Percentiles rank a stretch among this genome's conserved stretches.
Conservation (phyloP, 768 basidiomycete genomes). For the Suillus fuscotomentosus region DNA sequence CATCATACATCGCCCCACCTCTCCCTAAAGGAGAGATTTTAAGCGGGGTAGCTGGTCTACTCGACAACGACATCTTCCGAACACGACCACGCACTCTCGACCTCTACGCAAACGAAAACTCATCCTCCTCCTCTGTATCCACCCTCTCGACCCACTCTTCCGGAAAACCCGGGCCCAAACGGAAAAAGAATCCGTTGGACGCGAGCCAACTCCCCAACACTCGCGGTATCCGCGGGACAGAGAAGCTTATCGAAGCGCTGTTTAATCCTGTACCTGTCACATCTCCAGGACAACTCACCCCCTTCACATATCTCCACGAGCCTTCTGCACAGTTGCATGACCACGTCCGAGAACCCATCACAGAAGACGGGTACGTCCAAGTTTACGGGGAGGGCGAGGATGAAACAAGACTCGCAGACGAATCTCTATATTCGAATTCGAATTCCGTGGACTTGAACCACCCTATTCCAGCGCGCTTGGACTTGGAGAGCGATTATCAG, state of each 20-base stretch:
- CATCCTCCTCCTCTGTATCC: constrained; percentile 32
- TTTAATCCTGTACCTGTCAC: constrained; percentile 68
- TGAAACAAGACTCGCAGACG: constrained; percentile 12
- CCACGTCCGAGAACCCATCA: not conserved
- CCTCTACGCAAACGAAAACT: constrained; percentile 31
- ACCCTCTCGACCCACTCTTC: constrained; percentile 22
- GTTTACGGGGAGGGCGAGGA: not conserved
- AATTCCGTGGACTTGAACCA: constrained; percentile 15
- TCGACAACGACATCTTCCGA: constrained; percentile 55
- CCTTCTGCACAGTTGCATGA: constrained; percentile 8
- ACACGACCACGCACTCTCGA: constrained; percentile 52
- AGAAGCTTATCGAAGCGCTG: constrained; percentile 72
- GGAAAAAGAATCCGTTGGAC: constrained; percentile 27
- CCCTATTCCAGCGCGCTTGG: not conserved
- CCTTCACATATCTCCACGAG: constrained; percentile 38
- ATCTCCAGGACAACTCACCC: constrained; percentile 20
- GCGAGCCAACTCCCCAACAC: constrained; percentile 44
- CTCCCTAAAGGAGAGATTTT: constrained; percentile 73
- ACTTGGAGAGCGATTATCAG: constrained; percentile 27
- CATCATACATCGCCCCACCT: constrained; percentile 59
- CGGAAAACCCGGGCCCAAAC: constrained; percentile 12
- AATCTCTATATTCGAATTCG: constrained; percentile 22
- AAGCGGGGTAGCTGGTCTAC: constrained; percentile 60
- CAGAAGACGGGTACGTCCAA: not conserved
- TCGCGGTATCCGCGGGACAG: constrained; percentile 63